phyloP scores from a whole-genome alignment of 1,284 basidiomycete species.

The Irpex rosettiformis region DNA sequence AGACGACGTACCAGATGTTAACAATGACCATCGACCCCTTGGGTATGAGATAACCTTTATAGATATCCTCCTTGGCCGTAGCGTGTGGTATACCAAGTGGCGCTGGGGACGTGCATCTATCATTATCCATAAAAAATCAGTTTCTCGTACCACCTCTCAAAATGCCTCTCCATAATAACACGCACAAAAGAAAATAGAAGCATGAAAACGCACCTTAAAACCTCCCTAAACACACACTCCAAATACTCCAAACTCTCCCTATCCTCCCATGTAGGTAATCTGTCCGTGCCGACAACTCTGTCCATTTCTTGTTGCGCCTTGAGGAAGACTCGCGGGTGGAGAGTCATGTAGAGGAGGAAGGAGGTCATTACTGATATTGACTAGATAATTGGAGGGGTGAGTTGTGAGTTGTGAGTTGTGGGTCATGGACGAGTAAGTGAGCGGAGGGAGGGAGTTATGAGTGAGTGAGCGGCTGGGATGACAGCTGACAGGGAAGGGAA shows the following conservation, averaged over 20 bases:
- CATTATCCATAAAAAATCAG: too few relatives aligned
- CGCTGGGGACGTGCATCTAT: conserved; percentile 12
- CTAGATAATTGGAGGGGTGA: conserved; percentile 23
- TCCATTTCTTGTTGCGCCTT: conserved; percentile 56
- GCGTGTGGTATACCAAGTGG: conserved; percentile 15
- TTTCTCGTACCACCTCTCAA: too few relatives aligned
- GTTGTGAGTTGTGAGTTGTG: not conserved
- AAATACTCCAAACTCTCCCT: conserved; percentile 51
- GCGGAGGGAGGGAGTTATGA: not conserved
- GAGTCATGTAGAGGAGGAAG: conserved; percentile 48
- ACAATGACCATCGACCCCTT: conserved; percentile 17
- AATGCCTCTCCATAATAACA: too few relatives aligned
- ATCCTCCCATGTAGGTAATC: conserved; percentile 46
- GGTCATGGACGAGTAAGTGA: not conserved
- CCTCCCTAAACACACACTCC: conserved; percentile 46
- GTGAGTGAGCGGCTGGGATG: not conserved
- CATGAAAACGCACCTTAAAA: conserved; percentile 27
- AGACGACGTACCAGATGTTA: conserved; percentile 21
- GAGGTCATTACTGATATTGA: conserved; percentile 41
- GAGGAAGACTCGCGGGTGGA: conserved; percentile 44
- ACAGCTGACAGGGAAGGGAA: not conserved
- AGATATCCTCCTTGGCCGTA: conserved; percentile 16
- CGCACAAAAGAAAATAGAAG: not conserved
- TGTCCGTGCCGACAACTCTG: conserved; percentile 39
- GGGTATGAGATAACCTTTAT: conserved; percentile 19